These are phyloP conservation scores for Capsicum rhomboideum DNA, from an alignment of 257 asterid genomes.

Conservation along the genomic window DNA sequence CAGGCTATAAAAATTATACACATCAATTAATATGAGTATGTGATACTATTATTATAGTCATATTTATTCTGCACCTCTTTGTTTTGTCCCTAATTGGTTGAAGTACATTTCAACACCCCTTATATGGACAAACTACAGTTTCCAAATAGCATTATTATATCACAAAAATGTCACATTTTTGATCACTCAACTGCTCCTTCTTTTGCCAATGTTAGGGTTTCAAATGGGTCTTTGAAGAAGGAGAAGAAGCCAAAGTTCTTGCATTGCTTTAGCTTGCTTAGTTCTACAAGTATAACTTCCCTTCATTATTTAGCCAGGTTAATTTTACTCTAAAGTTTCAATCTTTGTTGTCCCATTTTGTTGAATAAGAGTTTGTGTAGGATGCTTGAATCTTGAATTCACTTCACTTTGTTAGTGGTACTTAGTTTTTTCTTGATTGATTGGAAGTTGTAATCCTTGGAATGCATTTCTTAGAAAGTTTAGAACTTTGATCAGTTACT, in stretches of 20 bases:
- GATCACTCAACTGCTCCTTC: neutral
- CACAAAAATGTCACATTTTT: neutral
- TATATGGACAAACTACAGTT: neutral
- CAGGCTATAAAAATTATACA: no score
- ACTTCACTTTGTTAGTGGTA: neutral
- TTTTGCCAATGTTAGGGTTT: constrained; percentile 8
- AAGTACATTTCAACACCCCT: neutral
- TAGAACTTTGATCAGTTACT: no score
- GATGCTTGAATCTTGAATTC: neutral
- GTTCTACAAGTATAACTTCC: neutral
- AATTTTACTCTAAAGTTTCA: neutral
- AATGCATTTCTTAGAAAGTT: neutral
- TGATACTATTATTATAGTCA: neutral
- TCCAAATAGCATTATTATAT: neutral
- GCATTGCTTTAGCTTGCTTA: neutral
- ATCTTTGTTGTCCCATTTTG: neutral
- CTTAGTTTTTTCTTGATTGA: neutral
- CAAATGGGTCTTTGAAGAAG: constrained; percentile 21
- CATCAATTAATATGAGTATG: no score
- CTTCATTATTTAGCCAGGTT: constrained; percentile 42
- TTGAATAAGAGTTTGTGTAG: neutral
- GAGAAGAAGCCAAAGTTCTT: constrained; percentile 8
- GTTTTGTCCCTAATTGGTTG: neutral
- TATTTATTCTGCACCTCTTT: neutral
- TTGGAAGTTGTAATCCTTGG: neutral